Percentiles rank a stretch among this genome's conserved stretches.
Evolutionary conservation across 2,329 filamentous ascomycete species (phyloP).

Genomic region (Aspergillaceae sp.): DNA sequence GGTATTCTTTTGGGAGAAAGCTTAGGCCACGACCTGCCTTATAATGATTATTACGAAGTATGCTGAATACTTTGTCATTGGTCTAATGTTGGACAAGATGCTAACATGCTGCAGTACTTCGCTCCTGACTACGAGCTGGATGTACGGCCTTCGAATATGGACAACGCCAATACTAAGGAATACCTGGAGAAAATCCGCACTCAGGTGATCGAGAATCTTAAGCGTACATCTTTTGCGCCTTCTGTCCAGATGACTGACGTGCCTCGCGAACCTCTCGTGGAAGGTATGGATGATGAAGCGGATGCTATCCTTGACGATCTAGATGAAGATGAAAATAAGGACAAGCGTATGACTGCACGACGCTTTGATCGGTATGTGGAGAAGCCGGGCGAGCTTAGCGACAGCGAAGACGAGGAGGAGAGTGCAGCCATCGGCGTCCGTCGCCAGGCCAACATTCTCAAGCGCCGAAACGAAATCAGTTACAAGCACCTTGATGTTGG

Average conservation of each 20-base stretch:
- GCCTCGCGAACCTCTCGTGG: conserved; percentile 46
- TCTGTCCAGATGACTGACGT: conserved; percentile 59
- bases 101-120: conserved; percentile 48
- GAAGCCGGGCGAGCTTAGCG: conserved; percentile 72
- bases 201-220: conserved; percentile 59
- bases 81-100: conserved; percentile 1
- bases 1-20: conserved; percentile 76
- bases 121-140: conserved; percentile 62
- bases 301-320: conserved; percentile 59
- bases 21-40: conserved; percentile 76
- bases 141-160: conserved; percentile 63
- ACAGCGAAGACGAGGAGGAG: conserved; percentile 84
- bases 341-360: conserved; percentile 71
- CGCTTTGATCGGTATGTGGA: conserved; percentile 71
- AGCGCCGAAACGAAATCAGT: conserved; percentile 53
- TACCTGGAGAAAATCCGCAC: conserved; percentile 60
- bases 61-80: conserved; percentile 8
- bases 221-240: conserved; percentile 53
- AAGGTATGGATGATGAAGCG: conserved; percentile 54
- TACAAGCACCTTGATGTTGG: conserved; percentile 50
- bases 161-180: conserved; percentile 60
- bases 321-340: conserved; percentile 80
- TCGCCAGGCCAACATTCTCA: conserved; percentile 40
- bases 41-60: conserved; percentile 87
- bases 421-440: conserved; percentile 60